Conservation (phyloP, 169 alveolate genomes). For the Eimeria falciformis region DNA sequence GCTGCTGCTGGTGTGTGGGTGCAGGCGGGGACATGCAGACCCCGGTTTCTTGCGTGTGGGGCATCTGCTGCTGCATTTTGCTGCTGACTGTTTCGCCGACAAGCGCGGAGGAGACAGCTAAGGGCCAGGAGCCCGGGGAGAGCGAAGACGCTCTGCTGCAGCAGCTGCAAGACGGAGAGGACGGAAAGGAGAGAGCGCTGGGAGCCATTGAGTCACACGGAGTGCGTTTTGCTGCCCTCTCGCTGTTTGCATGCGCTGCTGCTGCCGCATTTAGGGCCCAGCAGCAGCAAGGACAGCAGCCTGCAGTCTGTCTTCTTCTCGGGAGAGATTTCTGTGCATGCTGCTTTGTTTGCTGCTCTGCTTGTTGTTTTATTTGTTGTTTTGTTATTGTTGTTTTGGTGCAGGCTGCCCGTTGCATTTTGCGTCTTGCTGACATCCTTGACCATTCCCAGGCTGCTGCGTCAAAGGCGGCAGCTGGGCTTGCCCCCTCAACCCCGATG, state of each 20-base stretch:
- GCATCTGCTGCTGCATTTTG: slow-evolving; percentile 78
- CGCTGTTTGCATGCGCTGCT: neutral
- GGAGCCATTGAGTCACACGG: slow-evolving; percentile 56
- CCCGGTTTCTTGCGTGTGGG: slow-evolving; percentile 78
- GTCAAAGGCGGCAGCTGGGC: slow-evolving; percentile 55
- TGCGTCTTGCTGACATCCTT: slow-evolving; percentile 74
- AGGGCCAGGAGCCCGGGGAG: slow-evolving; percentile 58
- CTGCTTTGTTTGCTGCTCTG: neutral
- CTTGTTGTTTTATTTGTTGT: no score
- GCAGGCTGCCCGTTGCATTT: slow-evolving; percentile 76
- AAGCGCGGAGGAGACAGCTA: slow-evolving; percentile 42
- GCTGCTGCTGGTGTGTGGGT: slow-evolving; percentile 32
- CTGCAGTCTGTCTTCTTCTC: no score
- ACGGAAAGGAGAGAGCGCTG: slow-evolving; percentile 70
- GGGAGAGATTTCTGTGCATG: neutral
- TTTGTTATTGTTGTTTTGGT: neutral
- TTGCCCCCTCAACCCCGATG: slow-evolving; percentile 62
- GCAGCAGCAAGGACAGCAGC: neutral
- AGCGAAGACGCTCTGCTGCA: slow-evolving; percentile 76
- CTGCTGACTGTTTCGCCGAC: slow-evolving; percentile 50
- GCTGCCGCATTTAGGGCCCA: neutral
- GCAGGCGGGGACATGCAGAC: slow-evolving; percentile 78
- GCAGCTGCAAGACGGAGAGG: slow-evolving; percentile 74
- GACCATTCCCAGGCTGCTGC: slow-evolving; percentile 76
- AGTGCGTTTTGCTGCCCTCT: slow-evolving; percentile 7